These are phyloP conservation scores for Xylaria hypoxylon DNA, from an alignment of 2,329 filamentous ascomycete species.

Conservation along the genomic window DNA sequence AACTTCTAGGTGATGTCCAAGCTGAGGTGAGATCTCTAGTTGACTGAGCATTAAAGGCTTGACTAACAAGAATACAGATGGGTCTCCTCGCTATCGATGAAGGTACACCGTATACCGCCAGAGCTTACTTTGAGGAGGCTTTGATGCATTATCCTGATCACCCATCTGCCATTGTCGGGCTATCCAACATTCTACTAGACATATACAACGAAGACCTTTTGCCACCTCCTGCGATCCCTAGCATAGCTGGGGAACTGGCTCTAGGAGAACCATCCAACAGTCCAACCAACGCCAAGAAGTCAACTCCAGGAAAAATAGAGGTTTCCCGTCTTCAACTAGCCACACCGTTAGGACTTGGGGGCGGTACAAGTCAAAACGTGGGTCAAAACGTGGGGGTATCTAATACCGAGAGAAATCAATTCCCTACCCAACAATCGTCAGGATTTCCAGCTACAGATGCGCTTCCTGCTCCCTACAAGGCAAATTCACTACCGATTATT, in stretches of 20 bases:
- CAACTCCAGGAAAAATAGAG: conserved; percentile 18
- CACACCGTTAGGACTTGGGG: conserved; percentile 61
- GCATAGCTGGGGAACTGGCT: conserved; percentile 53
- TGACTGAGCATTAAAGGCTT: conserved; percentile 22
- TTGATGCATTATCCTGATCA: conserved; percentile 85
- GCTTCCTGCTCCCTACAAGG: conserved; percentile 66
- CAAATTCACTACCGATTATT: conserved; percentile 73
- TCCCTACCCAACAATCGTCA: conserved; percentile 34
- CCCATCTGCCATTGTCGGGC: conserved; percentile 79
- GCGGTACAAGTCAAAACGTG: conserved; percentile 32
- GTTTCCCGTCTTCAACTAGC: conserved; percentile 53
- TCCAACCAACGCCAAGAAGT: conserved; percentile 30
- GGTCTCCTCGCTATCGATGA: conserved; percentile 75
- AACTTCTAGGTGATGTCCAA: conserved; percentile 85
- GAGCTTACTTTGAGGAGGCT: conserved; percentile 83
- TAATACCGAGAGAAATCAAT: conserved; percentile 31
- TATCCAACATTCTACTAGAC: conserved; percentile 88
- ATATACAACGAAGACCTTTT: conserved; percentile 79
- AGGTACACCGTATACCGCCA: conserved; percentile 73
- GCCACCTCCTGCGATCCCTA: conserved; percentile 65
- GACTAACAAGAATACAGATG: conserved; percentile 62
- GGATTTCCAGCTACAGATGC: conserved; percentile 51
- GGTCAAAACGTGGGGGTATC: conserved; percentile 27
- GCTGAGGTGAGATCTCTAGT: conserved; percentile 72
- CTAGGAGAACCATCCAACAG: conserved; percentile 29